Base-by-base conservation (phyloP, 202 grass and related monocot species). In the Cymbopogon flexuosus region DNA sequence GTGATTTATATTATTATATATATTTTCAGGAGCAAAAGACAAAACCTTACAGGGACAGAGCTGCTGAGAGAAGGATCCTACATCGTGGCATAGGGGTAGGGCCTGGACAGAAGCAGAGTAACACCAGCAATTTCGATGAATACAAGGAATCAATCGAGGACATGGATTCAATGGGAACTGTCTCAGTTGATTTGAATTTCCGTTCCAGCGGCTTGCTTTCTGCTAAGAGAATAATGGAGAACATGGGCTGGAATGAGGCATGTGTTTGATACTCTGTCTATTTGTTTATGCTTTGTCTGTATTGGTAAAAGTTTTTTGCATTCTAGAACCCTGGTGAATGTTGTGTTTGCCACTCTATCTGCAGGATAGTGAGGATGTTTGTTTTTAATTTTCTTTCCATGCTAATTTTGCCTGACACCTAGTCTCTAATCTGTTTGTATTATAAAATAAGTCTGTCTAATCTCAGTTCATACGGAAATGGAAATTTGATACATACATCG, bases 191-290 rank as follows among this genome's bases (percentile, higher is more conserved):
- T 58, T 84, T 77, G 76, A 73, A 84, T 59, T 82, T 94, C 13
- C 34, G 62, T 37, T 97, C 93, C 69, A 91, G 75, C 68, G 86
- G 81, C 36, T 75, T 84, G 57, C 87, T 89, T 84, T 94, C 85
- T 62, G 87, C 85, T 35, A 90, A 90, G 75, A 97, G 86, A 91
- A 92, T 97, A 33, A 87, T 97, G 86, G 84, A 93, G 86, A 93
- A 64, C 76, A 97, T 97, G 93, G 93, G 91, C 13, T 97, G 93
- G 93, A 97, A 91, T 70, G 78, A 93, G 68, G 91, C 90, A 82
- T 70, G 66, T 89, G 59, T 30, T 65, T 84, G 45, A 75, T 24
- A 69, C 1, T 52, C 41, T 36, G 33, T 36, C 18, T 71, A 47
- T 71, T 71, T 15, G 0, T 88, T 69, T 77, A 63, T 86, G 29